Conservation (phyloP, 177 flowering plant species). For the Vitis hybrid region DNA sequence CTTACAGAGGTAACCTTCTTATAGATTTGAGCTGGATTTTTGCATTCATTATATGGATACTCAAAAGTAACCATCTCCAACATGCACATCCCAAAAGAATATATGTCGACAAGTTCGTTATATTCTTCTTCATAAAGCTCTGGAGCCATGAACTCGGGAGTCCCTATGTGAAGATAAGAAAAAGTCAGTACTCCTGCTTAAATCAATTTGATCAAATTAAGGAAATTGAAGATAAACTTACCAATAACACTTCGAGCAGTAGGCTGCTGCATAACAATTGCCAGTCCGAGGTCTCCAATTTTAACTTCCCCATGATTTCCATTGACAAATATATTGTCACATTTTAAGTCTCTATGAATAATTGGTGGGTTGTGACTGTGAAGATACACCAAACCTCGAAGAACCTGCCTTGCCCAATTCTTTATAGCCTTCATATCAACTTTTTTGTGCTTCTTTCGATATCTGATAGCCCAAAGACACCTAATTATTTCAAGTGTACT, state of each 20-base stretch:
- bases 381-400: conserved; percentile 41
- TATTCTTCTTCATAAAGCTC: conserved; percentile 56
- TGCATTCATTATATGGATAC: conserved; percentile 52
- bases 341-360: conserved; percentile 51
- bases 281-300: conserved; percentile 56
- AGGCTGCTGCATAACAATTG: conserved; percentile 51
- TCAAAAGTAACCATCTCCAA: conserved; percentile 50
- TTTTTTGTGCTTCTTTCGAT: conserved; percentile 39
- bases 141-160: conserved; percentile 62
- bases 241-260: conserved; percentile 50
- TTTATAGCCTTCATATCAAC: conserved; percentile 46
- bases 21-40: conserved; percentile 49
- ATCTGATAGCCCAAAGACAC: conserved; percentile 23
- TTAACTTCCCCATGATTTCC: conserved; percentile 54
- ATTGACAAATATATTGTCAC: conserved; percentile 55
- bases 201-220: background rate
- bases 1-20: conserved; percentile 57
- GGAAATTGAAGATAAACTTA: conserved; percentile 3
- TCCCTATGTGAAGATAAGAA: conserved; percentile 26
- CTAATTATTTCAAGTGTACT: background rate
- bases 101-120: conserved; percentile 48
- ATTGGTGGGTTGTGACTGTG: conserved; percentile 46
- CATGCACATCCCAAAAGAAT: conserved; percentile 56
- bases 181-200: background rate
- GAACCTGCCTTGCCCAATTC: conserved; percentile 55